Evolutionary conservation across 345 rosid genomes (phyloP).

Genomic region (Eutrema heterophyllum): DNA sequence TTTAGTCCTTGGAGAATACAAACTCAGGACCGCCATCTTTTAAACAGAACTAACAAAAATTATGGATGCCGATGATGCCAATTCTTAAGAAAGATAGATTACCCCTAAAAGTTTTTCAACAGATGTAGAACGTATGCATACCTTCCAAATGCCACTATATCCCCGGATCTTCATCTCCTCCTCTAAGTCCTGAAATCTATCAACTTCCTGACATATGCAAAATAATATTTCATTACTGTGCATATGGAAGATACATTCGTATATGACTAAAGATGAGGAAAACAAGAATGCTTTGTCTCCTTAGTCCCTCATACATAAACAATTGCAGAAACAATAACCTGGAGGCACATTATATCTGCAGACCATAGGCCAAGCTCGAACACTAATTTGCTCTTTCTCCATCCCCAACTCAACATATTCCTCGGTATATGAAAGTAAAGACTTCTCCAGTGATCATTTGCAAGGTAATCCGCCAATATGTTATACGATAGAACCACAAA

Average conservation of each 20-base stretch:
- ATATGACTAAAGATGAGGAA: background rate
- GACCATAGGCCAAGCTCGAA: constrained; percentile 92
- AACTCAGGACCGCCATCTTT: background rate
- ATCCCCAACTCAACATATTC: constrained; percentile 70
- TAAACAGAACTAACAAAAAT: background rate
- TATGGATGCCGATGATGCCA: background rate
- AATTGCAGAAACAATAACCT: constrained; percentile 40
- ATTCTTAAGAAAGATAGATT: background rate
- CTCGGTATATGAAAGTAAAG: constrained; percentile 84
- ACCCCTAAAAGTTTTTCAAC: background rate
- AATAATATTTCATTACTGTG: background rate
- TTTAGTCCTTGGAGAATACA: background rate
- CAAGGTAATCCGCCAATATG: constrained; percentile 90
- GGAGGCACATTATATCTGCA: constrained; percentile 93
- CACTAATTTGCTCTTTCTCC: constrained; percentile 66
- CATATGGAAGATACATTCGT: background rate
- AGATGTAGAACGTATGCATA: constrained; percentile 11
- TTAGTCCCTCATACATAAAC: background rate
- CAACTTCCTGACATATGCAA: constrained; percentile 68
- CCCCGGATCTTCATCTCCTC: constrained; percentile 63
- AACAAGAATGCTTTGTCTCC: background rate
- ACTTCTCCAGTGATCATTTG: constrained; percentile 59
- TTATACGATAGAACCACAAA: constrained; percentile 80
- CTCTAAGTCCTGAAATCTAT: constrained; percentile 76
- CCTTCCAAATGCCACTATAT: constrained; percentile 87